Percentiles rank a stretch among this genome's conserved stretches.
These are phyloP conservation scores for Phytophthora litchii DNA, from an alignment of 352 stramenopile species.

Conservation along the genomic window DNA sequence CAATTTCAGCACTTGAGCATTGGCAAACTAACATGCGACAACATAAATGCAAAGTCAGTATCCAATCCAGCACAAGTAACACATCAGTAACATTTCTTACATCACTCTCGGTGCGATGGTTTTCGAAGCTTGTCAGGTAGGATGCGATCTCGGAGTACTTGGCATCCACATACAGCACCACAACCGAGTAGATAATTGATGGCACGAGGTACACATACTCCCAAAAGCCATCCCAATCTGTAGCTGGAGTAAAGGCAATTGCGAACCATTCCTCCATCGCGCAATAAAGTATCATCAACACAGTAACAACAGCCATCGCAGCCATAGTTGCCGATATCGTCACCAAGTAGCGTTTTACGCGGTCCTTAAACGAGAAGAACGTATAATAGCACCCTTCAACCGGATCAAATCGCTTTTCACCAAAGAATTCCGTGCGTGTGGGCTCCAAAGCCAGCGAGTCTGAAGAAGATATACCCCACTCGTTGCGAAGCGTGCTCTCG, in stretches of 20 bases:
- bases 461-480: slow-evolving; percentile 73
- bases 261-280: slow-evolving; percentile 74
- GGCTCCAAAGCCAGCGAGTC: slow-evolving; percentile 60
- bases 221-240: slow-evolving; percentile 70
- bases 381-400: slow-evolving; percentile 86
- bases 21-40: slow-evolving; percentile 69
- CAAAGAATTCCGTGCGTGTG: slow-evolving; percentile 66
- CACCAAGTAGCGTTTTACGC: slow-evolving; percentile 76
- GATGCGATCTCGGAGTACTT: slow-evolving; percentile 93
- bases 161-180: slow-evolving; percentile 77
- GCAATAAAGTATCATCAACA: slow-evolving; percentile 87
- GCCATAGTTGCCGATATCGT: slow-evolving; percentile 72
- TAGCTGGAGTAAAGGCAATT: slow-evolving; percentile 58
- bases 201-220: slow-evolving; percentile 72
- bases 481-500: slow-evolving; percentile 83
- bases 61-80: background rate
- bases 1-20: slow-evolving; percentile 97
- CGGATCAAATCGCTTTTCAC: slow-evolving; percentile 74
- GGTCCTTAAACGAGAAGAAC: slow-evolving; percentile 82
- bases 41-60: slow-evolving; percentile 6
- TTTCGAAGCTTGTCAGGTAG: slow-evolving; percentile 93
- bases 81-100: slow-evolving; percentile 40
- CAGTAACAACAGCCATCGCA: slow-evolving; percentile 69
- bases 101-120: slow-evolving; percentile 90
- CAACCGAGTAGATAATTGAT: slow-evolving; percentile 75